phyloP scores from a whole-genome alignment of 805 yeast genomes.

The Candida ascalaphidarum region DNA sequence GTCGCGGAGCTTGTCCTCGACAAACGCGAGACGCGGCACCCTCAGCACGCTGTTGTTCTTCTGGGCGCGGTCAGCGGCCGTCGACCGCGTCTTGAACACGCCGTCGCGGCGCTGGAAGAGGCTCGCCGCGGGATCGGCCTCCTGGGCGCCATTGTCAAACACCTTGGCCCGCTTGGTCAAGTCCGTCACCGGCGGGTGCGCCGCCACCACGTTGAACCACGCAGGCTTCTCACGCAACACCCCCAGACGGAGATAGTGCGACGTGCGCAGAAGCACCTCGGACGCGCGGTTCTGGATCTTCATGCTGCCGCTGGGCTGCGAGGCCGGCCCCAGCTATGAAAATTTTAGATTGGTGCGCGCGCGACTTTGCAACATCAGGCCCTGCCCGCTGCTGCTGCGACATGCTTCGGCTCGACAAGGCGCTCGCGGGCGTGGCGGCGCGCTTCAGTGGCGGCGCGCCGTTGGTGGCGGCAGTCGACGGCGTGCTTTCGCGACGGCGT shows the following conservation, averaged over 20 bases:
- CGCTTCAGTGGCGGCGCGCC: no score
- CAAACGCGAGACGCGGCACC: conserved; percentile 46
- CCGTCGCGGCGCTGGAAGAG: conserved; percentile 2
- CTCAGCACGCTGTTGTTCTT: conserved; percentile 34
- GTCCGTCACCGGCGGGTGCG: conserved; percentile 70
- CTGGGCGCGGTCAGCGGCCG: conserved; percentile 23
- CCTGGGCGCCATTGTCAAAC: conserved; percentile 14
- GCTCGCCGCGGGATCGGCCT: conserved; percentile 18
- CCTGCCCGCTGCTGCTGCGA: no score
- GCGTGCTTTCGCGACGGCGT: no score
- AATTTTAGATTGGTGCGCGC: no score
- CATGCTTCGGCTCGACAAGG: no score
- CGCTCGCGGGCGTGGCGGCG: no score
- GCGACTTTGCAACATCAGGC: no score
- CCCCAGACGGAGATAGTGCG: conserved; percentile 66
- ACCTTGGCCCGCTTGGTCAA: conserved; percentile 39
- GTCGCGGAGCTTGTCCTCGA: conserved; percentile 77
- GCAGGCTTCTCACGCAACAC: conserved; percentile 67
- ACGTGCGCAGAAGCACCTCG: conserved; percentile 70
- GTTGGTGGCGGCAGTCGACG: no score
- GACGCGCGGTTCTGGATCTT: conserved; percentile 64
- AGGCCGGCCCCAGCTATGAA: no score
- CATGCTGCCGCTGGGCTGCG: conserved; percentile 32
- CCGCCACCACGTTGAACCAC: conserved; percentile 82
- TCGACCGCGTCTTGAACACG: conserved; percentile 36